Percentiles rank a stretch among this genome's conserved stretches.
These are phyloP conservation scores for Mycotypha africana DNA, from an alignment of 371 early-diverging fungal genomes.

Conservation along the genomic window DNA sequence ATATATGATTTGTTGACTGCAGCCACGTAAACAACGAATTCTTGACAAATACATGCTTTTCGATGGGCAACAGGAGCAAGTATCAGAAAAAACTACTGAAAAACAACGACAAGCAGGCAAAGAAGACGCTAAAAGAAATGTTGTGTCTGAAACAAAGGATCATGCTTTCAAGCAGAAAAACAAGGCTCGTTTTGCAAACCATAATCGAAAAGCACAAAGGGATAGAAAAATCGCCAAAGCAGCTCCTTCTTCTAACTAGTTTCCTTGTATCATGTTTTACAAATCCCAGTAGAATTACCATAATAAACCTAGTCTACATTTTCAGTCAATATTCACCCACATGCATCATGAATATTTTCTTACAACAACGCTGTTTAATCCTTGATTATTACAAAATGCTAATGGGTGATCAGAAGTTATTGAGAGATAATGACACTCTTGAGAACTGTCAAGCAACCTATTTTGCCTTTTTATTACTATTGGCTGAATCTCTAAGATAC, in stretches of 20 bases:
- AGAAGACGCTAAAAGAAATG: conserved; percentile 12
- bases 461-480: background rate
- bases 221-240: conserved; percentile 55
- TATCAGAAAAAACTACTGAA: conserved; percentile 5
- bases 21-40: conserved; percentile 64
- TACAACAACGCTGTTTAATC: no score
- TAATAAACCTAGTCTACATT: no score
- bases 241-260: conserved; percentile 5
- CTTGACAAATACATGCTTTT: conserved; percentile 57
- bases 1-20: background rate
- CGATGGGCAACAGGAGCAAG: conserved; percentile 25
- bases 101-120: conserved; percentile 7
- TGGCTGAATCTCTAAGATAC: conserved; percentile 43
- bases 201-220: conserved; percentile 60
- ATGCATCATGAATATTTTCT: no score
- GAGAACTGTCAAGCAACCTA: no score
- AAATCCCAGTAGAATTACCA: no score
- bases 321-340: no score
- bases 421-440: no score
- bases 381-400: no score
- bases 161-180: conserved; percentile 51
- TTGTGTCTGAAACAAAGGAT: conserved; percentile 25
- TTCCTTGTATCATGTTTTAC: no score
- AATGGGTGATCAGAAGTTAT: no score
- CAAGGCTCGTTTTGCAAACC: conserved; percentile 62